These are phyloP conservation scores for Backusella sp. DNA, from an alignment of 192 early-diverging fungal species.

Conservation along the genomic window DNA sequence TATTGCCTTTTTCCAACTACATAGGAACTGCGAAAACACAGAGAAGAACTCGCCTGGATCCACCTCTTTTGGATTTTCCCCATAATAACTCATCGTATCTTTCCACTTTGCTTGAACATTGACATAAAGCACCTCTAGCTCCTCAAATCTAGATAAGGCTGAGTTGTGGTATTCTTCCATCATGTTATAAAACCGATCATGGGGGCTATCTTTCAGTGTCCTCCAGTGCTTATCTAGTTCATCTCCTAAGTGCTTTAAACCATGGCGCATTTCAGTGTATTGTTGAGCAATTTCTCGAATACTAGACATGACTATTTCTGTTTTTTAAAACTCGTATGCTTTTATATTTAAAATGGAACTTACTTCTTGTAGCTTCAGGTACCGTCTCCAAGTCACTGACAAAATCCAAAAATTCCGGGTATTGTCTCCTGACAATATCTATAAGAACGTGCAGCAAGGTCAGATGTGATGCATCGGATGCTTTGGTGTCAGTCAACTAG, in stretches of 20 bases:
- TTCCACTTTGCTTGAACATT: constrained; percentile 67
- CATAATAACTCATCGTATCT: constrained; percentile 66
- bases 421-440: constrained; percentile 56
- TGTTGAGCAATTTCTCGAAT: constrained; percentile 33
- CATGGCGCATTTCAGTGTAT: constrained; percentile 31
- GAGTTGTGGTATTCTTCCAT: constrained; percentile 61
- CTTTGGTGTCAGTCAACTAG: constrained; percentile 75
- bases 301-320: constrained; percentile 23
- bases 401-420: constrained; percentile 60
- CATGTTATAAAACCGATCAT: constrained; percentile 65
- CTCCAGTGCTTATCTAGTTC: constrained; percentile 42
- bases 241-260: constrained; percentile 40
- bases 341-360: neutral
- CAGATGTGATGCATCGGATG: constrained; percentile 60
- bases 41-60: neutral
- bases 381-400: constrained; percentile 63
- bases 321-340: neutral
- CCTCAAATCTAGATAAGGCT: constrained; percentile 56
- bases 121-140: constrained; percentile 53
- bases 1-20: neutral
- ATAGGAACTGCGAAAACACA: neutral
- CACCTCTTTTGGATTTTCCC: constrained; percentile 22
- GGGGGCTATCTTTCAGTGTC: constrained; percentile 35
- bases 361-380: constrained; percentile 65
- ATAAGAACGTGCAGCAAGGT: constrained; percentile 75